These are phyloP conservation scores for Trypanosoma theileri DNA, from an alignment of 208 protist genomes.

Conservation along the genomic window DNA sequence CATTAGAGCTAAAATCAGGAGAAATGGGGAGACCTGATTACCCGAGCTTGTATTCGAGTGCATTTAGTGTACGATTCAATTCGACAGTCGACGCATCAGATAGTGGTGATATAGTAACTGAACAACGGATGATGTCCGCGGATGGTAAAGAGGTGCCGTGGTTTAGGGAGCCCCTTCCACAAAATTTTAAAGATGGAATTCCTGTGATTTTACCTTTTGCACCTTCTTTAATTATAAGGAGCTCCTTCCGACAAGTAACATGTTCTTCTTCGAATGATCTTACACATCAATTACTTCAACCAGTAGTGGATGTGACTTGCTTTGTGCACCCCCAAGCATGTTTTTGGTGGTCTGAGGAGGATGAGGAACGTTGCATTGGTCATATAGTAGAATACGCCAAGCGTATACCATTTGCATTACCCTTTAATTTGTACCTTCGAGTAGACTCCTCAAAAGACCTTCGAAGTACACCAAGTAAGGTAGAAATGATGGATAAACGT, in stretches of 20 bases:
- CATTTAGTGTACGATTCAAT: constrained; percentile 46
- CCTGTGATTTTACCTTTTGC: constrained; percentile 68
- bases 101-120: constrained; percentile 29
- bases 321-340: constrained; percentile 79
- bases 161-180: constrained; percentile 70
- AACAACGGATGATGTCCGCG: constrained; percentile 64
- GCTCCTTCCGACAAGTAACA: constrained; percentile 50
- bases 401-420: constrained; percentile 78
- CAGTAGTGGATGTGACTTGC: constrained; percentile 77
- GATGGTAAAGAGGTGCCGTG: constrained; percentile 65
- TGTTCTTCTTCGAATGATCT: constrained; percentile 43
- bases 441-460: constrained; percentile 61
- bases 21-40: constrained; percentile 74
- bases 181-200: constrained; percentile 64
- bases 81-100: neutral
- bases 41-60: constrained; percentile 61
- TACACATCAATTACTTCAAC: constrained; percentile 67
- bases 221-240: constrained; percentile 73
- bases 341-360: constrained; percentile 78
- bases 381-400: constrained; percentile 86
- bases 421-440: constrained; percentile 86
- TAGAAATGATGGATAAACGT: constrained; percentile 37
- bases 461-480: constrained; percentile 36
- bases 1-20: constrained; percentile 54
- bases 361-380: constrained; percentile 64